Percentiles rank a stretch among this genome's conserved stretches.
These are phyloP conservation scores for Leptomonas seymouri DNA, from an alignment of 208 protist species.

Conservation along the genomic window DNA sequence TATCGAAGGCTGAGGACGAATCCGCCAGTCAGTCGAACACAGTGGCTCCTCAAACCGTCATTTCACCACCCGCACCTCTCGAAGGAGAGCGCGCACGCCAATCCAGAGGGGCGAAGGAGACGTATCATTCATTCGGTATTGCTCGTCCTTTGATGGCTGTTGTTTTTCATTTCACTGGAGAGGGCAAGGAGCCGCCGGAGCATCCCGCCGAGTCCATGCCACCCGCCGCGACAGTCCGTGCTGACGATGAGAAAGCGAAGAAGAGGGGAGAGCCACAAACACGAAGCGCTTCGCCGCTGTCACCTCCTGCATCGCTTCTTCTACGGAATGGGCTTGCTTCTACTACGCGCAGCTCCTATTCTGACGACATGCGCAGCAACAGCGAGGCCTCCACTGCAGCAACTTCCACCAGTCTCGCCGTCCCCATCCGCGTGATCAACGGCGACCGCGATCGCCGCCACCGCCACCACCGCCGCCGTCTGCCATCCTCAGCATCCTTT, in stretches of 20 bases:
- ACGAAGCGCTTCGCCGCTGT: not conserved
- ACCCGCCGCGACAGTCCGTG: not conserved
- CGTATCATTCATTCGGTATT: constrained; percentile 7
- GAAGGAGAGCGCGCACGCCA: too few relatives aligned
- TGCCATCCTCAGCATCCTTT: not conserved
- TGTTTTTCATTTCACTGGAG: constrained; percentile 3
- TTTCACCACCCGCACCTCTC: too few relatives aligned
- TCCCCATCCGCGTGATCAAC: not conserved
- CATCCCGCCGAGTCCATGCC: not conserved
- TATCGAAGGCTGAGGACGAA: not conserved
- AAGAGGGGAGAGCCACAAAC: not conserved
- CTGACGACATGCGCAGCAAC: not conserved
- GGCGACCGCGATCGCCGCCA: not conserved
- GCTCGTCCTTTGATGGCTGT: constrained; percentile 1
- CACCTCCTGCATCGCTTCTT: not conserved
- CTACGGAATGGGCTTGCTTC: not conserved
- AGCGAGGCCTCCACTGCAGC: not conserved
- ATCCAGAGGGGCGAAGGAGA: not conserved
- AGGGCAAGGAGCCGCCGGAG: not conserved
- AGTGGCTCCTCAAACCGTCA: too few relatives aligned
- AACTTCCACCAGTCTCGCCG: not conserved
- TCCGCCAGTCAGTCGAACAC: not conserved
- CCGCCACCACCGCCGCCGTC: not conserved
- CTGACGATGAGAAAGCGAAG: not conserved
- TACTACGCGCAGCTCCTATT: not conserved